Conservation (phyloP, 192 early-diverging fungal species). For the Diversispora epigaea region DNA sequence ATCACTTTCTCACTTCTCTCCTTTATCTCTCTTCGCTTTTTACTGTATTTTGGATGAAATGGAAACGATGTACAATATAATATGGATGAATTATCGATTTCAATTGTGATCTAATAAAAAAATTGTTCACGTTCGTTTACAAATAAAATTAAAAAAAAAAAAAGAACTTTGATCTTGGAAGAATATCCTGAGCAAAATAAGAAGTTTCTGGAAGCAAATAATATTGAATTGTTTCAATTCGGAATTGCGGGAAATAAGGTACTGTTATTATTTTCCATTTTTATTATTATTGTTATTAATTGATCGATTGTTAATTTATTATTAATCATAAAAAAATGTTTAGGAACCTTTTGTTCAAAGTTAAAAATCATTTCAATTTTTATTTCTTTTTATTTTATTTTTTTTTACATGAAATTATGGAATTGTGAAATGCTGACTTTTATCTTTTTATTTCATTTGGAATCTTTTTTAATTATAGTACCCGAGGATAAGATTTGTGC, state of each 20-base stretch:
- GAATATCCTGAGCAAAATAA: slow-evolving; percentile 89
- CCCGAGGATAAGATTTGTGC: slow-evolving; percentile 62
- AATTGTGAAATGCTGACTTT: too few species aligned
- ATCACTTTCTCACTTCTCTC: too few species aligned
- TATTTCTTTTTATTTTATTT: background rate
- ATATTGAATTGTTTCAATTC: slow-evolving; percentile 84
- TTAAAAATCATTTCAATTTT: slow-evolving; percentile 32
- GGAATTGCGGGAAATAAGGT: slow-evolving; percentile 93
- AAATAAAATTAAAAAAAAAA: background rate
- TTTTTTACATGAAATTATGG: background rate
- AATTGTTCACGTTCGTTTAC: too few species aligned
- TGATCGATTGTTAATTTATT: background rate
- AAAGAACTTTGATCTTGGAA: slow-evolving; percentile 86
- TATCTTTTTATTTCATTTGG: background rate
- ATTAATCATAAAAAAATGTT: background rate
- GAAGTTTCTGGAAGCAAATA: slow-evolving; percentile 76
- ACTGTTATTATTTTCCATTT: background rate
- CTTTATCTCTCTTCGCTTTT: too few species aligned
- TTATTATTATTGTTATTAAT: background rate
- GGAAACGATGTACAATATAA: too few species aligned
- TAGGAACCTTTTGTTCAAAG: slow-evolving; percentile 70
- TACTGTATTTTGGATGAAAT: too few species aligned
- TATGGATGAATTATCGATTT: too few species aligned
- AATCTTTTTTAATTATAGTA: slow-evolving; percentile 32
- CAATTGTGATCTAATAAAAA: too few species aligned